These are phyloP conservation scores for Lachnellula arida DNA, from an alignment of 2,329 filamentous ascomycete genomes.

Conservation along the genomic window DNA sequence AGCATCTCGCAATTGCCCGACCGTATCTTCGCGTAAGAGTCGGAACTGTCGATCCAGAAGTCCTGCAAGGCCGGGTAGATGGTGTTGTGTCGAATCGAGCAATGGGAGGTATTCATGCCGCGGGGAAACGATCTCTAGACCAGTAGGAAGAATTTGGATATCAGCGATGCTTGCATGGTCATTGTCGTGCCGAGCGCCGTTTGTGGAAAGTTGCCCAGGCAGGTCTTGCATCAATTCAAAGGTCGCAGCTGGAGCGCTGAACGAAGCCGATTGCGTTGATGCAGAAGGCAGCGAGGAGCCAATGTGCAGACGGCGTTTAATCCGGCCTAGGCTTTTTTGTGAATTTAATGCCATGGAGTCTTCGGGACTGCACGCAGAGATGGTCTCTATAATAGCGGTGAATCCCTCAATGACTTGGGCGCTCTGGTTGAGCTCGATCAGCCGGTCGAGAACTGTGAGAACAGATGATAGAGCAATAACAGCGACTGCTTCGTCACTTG, in stretches of 20 bases:
- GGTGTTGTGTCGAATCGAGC: constrained; percentile 37
- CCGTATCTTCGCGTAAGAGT: constrained; percentile 50
- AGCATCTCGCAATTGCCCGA: constrained; percentile 48
- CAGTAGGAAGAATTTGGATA: constrained; percentile 47
- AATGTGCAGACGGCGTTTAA: constrained; percentile 24
- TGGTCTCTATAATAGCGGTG: constrained; percentile 22
- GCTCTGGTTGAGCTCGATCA: constrained; percentile 36
- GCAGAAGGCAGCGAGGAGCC: constrained; percentile 21
- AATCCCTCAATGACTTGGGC: constrained; percentile 30
- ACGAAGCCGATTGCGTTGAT: constrained; percentile 9
- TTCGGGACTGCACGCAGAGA: constrained; percentile 23
- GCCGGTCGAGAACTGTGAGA: constrained; percentile 25
- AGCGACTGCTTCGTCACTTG: constrained; percentile 12
- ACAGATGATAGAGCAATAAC: constrained; percentile 22
- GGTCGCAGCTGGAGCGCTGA: constrained; percentile 14
- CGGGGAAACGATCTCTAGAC: constrained; percentile 40
- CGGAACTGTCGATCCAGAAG: constrained; percentile 52
- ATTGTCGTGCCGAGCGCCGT: constrained; percentile 44
- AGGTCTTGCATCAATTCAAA: constrained; percentile 26
- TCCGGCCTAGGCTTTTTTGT: constrained; percentile 22
- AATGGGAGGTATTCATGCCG: constrained; percentile 43
- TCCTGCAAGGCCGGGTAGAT: constrained; percentile 41
- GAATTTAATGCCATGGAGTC: constrained; percentile 14
- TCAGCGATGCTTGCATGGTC: constrained; percentile 42
- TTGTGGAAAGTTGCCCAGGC: constrained; percentile 31